A percentile compares a stretch with the other conserved stretches of the same genome.
These are phyloP conservation scores for Candida coleopterorum DNA, from an alignment of 805 yeast genomes.

Conservation along the genomic window DNA sequence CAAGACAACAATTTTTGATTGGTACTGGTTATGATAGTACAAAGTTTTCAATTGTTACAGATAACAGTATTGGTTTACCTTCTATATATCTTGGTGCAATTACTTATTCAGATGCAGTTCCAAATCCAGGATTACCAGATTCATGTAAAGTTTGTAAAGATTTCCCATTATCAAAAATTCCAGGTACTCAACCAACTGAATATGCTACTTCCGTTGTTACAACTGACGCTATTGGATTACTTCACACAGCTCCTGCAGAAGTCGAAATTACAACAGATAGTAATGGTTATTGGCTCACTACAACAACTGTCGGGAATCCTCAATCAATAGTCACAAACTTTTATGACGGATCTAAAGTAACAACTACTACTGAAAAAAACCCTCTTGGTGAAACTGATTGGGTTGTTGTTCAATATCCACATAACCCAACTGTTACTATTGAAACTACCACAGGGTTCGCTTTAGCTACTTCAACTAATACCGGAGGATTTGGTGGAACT, in stretches of 20 bases:
- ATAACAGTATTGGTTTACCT: slow-evolving; percentile 14
- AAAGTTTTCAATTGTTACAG: not conserved
- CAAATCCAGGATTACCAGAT: slow-evolving; percentile 17
- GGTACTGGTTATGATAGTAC: slow-evolving; percentile 4
- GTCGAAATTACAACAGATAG: slow-evolving; percentile 8
- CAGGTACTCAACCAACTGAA: slow-evolving; percentile 12
- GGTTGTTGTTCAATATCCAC: slow-evolving; percentile 10
- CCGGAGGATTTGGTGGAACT: not conserved
- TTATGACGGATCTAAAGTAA: slow-evolving; percentile 4
- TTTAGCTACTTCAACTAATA: not conserved
- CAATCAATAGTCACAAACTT: not conserved
- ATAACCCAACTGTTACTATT: slow-evolving; percentile 7
- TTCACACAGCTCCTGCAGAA: slow-evolving; percentile 8
- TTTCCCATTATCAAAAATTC: slow-evolving; percentile 14
- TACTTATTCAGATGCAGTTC: slow-evolving; percentile 13
- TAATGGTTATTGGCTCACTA: slow-evolving; percentile 6
- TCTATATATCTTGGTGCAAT: slow-evolving; percentile 14
- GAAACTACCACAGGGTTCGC: slow-evolving; percentile 1
- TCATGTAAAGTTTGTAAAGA: slow-evolving; percentile 15
- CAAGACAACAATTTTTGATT: slow-evolving; percentile 4
- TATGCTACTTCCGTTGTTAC: slow-evolving; percentile 12
- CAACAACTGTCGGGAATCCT: slow-evolving; percentile 5
- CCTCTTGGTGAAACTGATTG: slow-evolving; percentile 5
- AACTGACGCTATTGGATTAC: not conserved
- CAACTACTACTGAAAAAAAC: not conserved